Evolutionary conservation across 371 early-diverging fungal genomes (phyloP).

Genomic region (Dinochytrium kinnereticum): DNA sequence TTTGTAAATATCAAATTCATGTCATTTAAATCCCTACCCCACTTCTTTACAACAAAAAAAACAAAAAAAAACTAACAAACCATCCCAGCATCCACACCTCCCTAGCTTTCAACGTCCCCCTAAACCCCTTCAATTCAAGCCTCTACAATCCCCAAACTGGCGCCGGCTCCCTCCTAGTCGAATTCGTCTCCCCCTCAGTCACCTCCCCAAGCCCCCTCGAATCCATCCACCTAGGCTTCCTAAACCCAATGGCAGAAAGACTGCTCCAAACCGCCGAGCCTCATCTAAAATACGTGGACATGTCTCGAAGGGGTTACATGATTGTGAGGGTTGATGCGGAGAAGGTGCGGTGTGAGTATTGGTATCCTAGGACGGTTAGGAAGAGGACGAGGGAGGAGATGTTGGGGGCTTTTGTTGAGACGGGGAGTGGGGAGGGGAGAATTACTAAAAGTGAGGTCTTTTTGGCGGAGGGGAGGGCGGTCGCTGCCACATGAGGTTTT

Average conservation of each 20-base stretch:
- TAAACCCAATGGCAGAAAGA: conserved; percentile 26
- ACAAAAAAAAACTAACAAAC: neutral
- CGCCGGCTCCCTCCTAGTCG: conserved; percentile 35
- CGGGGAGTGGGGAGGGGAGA: conserved; percentile 5
- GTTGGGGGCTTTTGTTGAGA: conserved; percentile 22
- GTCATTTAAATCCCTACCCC: neutral
- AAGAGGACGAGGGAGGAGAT: neutral
- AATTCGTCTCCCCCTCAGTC: conserved; percentile 41
- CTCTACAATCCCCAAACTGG: conserved; percentile 32
- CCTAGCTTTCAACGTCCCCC: conserved; percentile 38
- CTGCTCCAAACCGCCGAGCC: conserved; percentile 20
- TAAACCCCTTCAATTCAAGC: conserved; percentile 18
- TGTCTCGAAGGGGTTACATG: conserved; percentile 39
- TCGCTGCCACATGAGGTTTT: too few relatives aligned
- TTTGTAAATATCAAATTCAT: neutral
- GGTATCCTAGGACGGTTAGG: conserved; percentile 13
- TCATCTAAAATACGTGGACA: conserved; percentile 27
- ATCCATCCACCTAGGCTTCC: conserved; percentile 21
- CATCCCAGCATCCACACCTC: conserved; percentile 36
- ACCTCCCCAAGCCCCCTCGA: conserved; percentile 30
- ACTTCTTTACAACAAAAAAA: neutral
- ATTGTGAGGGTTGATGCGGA: conserved; percentile 29
- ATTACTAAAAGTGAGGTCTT: conserved; percentile 8
- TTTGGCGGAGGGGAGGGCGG: neutral
- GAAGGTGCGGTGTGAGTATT: conserved; percentile 33